Base-by-base conservation (phyloP, 306 rosid genomes). In the Lathyrus oleraceus region DNA sequence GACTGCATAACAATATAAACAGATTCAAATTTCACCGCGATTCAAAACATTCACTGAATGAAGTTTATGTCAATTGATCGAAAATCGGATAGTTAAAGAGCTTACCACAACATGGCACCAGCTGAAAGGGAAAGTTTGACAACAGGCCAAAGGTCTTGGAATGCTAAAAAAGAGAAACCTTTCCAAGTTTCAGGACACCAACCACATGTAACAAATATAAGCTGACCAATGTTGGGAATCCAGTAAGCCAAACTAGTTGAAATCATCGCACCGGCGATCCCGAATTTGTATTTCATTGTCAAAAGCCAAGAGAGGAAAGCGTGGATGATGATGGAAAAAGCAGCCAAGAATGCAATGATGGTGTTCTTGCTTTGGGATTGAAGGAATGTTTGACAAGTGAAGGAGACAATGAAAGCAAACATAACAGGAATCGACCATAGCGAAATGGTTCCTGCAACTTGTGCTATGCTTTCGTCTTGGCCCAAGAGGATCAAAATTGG, bases 91-190 rank as follows among this genome's bases (percentile, higher is more conserved):
- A 49, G 20, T 23, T 19, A 48, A 32, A 15, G 19, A 35, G 16
- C 77, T 78, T 65, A 86, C 91, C 88, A 86, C 21, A 86, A 17
- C 91, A 86, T 86, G 48, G 77, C 72, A 60, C 88, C 91, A 10
- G 91, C 74, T 15, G 91, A 78, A 7, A 86, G 53, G 8, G 91
- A 86, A 19, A 86, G 84, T 82, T 86, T 83, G 68, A 86, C 66
- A 49, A 86, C 84, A 32, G 86, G 91, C 86, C 86, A 81, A 14
- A 86, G 81, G 27, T 86, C 88, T 19, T 65, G 30, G 68, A 86
- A 83, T 6, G 91, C 88, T 6, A 85, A 71, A 23, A 62, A 16
- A 0, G 88, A 76, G 75, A 83, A 83, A 32, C 91, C 85, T 15
- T 66, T 73, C 91, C 88, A 86, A 5, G 91, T 70, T 0, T 73